Evolutionary conservation across 331 rosid species (phyloP), one percentile per base, ranked within the genome.

Genomic region (Acacia concinna): DNA sequence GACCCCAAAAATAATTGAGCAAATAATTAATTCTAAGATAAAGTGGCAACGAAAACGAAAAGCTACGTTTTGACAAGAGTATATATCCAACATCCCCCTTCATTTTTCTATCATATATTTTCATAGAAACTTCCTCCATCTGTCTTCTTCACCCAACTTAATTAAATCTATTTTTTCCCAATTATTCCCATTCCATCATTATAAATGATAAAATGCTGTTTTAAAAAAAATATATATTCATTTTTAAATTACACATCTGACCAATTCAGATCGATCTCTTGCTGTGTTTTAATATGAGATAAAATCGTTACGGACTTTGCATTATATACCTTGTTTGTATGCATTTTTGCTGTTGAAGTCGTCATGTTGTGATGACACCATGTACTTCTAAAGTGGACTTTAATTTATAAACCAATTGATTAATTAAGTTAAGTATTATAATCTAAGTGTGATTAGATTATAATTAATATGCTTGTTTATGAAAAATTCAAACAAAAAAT

Each of bases 1-100:
- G 79, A 44, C 59, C 70, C 20, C 41, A 43, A 49, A 69, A 71
- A 71, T 78, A 52, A 79, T 82, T 72, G 78, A 68, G 44, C 68
- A 40, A n/a, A n/a, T 40, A 43, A 56, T 68, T 35, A 74, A 83
- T 63, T 41, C 2, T 1, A 4, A 62, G 46, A 12, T 38, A n/a
- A 38, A 11, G 40, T 8, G 73, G 51, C 63, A 78, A 65, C 41
- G 21, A 6, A 74, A 74, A 15, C 31, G 12, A 47, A 31, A 31
- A 32, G 23, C 18, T n/a, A 21, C 41, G 15, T 68, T 62, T 44
- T 3, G 68, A 82, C 20, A 56, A 34, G 76, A 20, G 66, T 8
- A 18, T 49, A 17, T 38, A 40, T 44, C 17, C 41, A 63, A 40
- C 27, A 41, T 38, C 64, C 28, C 28, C 30, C 63, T 40, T 72